phyloP scores from a whole-genome alignment of 306 rosid species.

The Rosa persica region DNA sequence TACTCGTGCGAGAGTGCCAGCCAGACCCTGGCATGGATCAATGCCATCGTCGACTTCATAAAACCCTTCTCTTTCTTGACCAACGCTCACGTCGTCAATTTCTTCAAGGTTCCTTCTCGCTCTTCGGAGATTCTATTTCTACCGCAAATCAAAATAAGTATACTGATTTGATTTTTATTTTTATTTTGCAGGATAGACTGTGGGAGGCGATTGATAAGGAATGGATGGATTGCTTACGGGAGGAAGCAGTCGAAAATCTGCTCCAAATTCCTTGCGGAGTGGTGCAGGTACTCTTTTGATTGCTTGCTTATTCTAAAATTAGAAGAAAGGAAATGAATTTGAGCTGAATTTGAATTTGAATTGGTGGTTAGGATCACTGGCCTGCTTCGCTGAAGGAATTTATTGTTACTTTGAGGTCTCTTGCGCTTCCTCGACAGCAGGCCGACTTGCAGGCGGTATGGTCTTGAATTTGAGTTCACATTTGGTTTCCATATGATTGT shows the following conservation, averaged over 20 bases:
- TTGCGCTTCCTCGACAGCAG: conserved; percentile 62
- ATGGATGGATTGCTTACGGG: conserved; percentile 77
- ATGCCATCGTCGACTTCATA: conserved; percentile 65
- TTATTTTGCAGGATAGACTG: conserved; percentile 42
- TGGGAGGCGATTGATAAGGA: conserved; percentile 74
- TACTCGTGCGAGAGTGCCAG: conserved; percentile 57
- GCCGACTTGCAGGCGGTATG: conserved; percentile 56
- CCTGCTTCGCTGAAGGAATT: conserved; percentile 68
- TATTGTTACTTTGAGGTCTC: conserved; percentile 53
- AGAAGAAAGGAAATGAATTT: neutral
- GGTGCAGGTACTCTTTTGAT: conserved; percentile 46
- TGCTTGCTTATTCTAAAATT: neutral
- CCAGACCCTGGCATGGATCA: conserved; percentile 60
- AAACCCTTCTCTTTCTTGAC: conserved; percentile 49
- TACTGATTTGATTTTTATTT: too few species aligned
- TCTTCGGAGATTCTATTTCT: neutral
- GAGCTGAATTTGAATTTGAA: neutral
- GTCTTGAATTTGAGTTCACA: neutral
- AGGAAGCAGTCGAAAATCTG: conserved; percentile 60
- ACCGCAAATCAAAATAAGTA: too few species aligned
- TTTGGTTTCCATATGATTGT: neutral
- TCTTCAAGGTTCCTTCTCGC: conserved; percentile 53
- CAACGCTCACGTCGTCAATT: conserved; percentile 74
- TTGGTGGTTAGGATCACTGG: conserved; percentile 59
- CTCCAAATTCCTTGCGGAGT: conserved; percentile 76